phyloP scores from a whole-genome alignment of 768 basidiomycete genomes.

The Xanthoconium purpureum region DNA sequence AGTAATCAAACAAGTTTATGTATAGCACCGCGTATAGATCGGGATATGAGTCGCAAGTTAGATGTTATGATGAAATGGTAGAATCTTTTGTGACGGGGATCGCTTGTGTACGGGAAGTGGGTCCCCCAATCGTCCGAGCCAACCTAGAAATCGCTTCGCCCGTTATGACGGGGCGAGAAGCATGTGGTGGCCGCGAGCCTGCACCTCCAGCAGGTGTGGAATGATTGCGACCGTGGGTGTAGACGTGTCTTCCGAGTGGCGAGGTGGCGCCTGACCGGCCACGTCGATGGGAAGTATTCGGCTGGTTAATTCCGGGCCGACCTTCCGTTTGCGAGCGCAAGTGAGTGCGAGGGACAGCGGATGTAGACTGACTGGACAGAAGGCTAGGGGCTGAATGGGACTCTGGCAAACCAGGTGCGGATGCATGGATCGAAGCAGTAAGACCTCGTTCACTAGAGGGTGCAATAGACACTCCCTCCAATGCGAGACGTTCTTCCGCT shows the following conservation, averaged over 20 bases:
- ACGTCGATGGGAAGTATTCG: conserved; percentile 32
- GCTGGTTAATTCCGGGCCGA: conserved; percentile 35
- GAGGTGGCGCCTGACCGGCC: conserved; percentile 46
- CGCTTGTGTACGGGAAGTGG: conserved; percentile 23
- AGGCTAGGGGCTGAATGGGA: conserved; percentile 35
- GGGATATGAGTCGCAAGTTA: conserved; percentile 1
- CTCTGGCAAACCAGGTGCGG: conserved; percentile 37
- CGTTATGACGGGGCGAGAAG: conserved; percentile 66
- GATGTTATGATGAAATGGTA: conserved; percentile 22
- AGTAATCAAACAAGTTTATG: conserved; percentile 4
- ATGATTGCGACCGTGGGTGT: conserved; percentile 52
- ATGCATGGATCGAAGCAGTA: conserved; percentile 57
- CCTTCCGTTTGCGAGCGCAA: conserved; percentile 58
- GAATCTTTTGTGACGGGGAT: conserved; percentile 29
- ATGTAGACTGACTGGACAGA: conserved; percentile 32
- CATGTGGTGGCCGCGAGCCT: conserved; percentile 41
- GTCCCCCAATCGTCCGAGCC: conserved; percentile 55
- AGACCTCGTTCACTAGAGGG: conserved; percentile 37
- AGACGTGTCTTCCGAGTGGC: conserved; percentile 37
- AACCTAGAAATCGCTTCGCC: conserved; percentile 67
- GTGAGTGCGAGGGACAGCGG: conserved; percentile 37
- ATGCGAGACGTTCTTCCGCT: conserved; percentile 13
- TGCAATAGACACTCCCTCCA: conserved; percentile 16
- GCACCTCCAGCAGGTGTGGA: conserved; percentile 50
- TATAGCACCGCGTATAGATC: conserved; percentile 13